Percentiles rank a stretch among this genome's conserved stretches.
These are phyloP conservation scores for Chaetoscypha palmicola DNA, from an alignment of 2,329 filamentous ascomycete genomes.

Conservation along the genomic window DNA sequence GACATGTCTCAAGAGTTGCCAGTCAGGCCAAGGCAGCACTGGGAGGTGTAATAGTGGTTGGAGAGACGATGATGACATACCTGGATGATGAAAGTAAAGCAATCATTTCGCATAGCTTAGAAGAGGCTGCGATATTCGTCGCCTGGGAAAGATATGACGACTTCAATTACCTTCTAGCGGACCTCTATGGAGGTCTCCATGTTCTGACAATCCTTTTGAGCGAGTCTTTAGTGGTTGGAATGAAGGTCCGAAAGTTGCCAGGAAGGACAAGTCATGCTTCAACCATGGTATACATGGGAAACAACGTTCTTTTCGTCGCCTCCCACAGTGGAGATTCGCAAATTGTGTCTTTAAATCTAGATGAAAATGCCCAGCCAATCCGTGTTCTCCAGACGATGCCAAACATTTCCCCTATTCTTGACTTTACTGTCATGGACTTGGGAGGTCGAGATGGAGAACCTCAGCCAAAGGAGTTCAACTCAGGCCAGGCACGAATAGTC, in stretches of 20 bases:
- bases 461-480: slow-evolving; percentile 84
- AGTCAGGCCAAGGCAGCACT: slow-evolving; percentile 45
- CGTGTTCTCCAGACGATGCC: slow-evolving; percentile 66
- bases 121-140: slow-evolving; percentile 79
- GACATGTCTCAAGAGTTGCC: slow-evolving; percentile 51
- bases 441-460: slow-evolving; percentile 74
- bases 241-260: slow-evolving; percentile 59
- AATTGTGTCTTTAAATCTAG: slow-evolving; percentile 57
- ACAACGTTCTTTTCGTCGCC: slow-evolving; percentile 72
- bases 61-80: slow-evolving; percentile 77
- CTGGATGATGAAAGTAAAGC: slow-evolving; percentile 70
- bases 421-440: slow-evolving; percentile 95
- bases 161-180: slow-evolving; percentile 77
- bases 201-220: slow-evolving; percentile 71
- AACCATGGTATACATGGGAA: slow-evolving; percentile 69
- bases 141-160: slow-evolving; percentile 82
- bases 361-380: slow-evolving; percentile 36
- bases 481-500: slow-evolving; percentile 87
- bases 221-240: slow-evolving; percentile 60
- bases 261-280: slow-evolving; percentile 66
- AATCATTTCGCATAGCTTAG: slow-evolving; percentile 55
- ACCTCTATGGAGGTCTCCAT: slow-evolving; percentile 83
- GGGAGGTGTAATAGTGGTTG: slow-evolving; percentile 67
- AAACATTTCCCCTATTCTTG: slow-evolving; percentile 86
- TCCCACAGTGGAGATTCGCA: slow-evolving; percentile 93